Evolutionary conservation across 768 basidiomycete genomes (phyloP).

Genomic region (Boletus sp.): DNA sequence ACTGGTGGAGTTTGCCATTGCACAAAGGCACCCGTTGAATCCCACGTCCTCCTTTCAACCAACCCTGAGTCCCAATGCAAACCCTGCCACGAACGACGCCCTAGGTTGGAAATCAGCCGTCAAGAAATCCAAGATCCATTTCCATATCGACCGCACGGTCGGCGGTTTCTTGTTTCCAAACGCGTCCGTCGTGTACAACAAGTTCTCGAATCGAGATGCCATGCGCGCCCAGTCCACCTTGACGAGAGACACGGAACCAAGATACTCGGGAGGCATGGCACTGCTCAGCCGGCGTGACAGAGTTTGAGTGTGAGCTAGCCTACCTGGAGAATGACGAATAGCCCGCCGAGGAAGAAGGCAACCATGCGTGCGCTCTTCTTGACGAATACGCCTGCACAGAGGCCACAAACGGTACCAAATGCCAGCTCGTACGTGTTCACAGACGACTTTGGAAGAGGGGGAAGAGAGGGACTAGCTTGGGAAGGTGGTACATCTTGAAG

Average conservation of each 20-base stretch:
- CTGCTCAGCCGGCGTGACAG: constrained; percentile 1
- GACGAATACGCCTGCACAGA: constrained; percentile 90
- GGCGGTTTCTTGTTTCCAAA: constrained; percentile 56
- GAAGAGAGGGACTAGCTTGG: constrained; percentile 8
- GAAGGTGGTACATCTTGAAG: constrained; percentile 11
- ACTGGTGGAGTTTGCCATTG: not conserved
- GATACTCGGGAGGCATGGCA: constrained; percentile 54
- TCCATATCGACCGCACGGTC: constrained; percentile 62
- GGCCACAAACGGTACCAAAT: constrained; percentile 84
- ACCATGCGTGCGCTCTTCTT: constrained; percentile 88
- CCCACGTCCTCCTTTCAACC: constrained; percentile 44
- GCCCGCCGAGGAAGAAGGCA: constrained; percentile 85
- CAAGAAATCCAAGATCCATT: constrained; percentile 72
- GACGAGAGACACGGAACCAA: constrained; percentile 68
- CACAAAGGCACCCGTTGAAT: not conserved
- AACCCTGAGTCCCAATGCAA: constrained; percentile 75
- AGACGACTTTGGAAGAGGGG: constrained; percentile 62
- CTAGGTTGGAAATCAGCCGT: constrained; percentile 91
- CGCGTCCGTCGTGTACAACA: constrained; percentile 64
- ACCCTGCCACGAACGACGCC: constrained; percentile 83
- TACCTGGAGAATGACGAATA: constrained; percentile 90
- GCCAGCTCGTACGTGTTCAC: constrained; percentile 78
- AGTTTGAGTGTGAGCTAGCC: constrained; percentile 13
- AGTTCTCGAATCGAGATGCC: constrained; percentile 62
- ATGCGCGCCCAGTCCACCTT: constrained; percentile 78